phyloP scores from a whole-genome alignment of 495 filamentous ascomycete species.

The Articulospora tetracladia region DNA sequence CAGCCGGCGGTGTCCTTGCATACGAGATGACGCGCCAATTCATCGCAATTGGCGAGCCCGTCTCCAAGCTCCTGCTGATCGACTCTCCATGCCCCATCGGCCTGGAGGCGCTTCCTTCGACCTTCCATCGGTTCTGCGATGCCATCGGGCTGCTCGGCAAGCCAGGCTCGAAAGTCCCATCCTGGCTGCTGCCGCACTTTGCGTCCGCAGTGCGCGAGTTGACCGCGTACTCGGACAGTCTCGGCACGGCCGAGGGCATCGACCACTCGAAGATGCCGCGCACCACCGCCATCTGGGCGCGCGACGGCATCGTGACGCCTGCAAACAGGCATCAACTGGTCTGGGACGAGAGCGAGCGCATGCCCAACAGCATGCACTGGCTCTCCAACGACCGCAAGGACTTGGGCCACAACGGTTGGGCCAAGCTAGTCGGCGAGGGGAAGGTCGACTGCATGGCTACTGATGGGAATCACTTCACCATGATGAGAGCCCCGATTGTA shows the following conservation, averaged over 20 bases:
- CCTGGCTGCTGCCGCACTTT: conserved; percentile 85
- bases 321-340: conserved; percentile 54
- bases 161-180: conserved; percentile 53
- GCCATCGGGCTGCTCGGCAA: conserved; percentile 77
- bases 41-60: conserved; percentile 59
- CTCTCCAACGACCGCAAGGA: conserved; percentile 62
- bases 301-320: conserved; percentile 57
- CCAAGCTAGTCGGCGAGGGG: conserved; percentile 56
- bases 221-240: conserved; percentile 53
- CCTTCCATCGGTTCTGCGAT: conserved; percentile 77
- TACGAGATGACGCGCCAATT: conserved; percentile 78
- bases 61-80: conserved; percentile 74
- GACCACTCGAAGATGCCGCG: conserved; percentile 49
- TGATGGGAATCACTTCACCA: conserved; percentile 67
- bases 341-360: conserved; percentile 48
- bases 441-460: conserved; percentile 61
- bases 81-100: conserved; percentile 78
- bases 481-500: conserved; percentile 61
- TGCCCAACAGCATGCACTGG: conserved; percentile 20
- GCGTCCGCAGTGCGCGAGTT: conserved; percentile 69
- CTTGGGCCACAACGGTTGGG: conserved; percentile 78
- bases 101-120: conserved; percentile 71
- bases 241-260: conserved; percentile 47
- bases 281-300: conserved; percentile 72
- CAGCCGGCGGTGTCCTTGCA: conserved; percentile 82